A percentile compares a stretch with the other conserved stretches of the same genome.
phyloP scores from a whole-genome alignment of 139 green algal genomes.

The Chlorella sp. region DNA sequence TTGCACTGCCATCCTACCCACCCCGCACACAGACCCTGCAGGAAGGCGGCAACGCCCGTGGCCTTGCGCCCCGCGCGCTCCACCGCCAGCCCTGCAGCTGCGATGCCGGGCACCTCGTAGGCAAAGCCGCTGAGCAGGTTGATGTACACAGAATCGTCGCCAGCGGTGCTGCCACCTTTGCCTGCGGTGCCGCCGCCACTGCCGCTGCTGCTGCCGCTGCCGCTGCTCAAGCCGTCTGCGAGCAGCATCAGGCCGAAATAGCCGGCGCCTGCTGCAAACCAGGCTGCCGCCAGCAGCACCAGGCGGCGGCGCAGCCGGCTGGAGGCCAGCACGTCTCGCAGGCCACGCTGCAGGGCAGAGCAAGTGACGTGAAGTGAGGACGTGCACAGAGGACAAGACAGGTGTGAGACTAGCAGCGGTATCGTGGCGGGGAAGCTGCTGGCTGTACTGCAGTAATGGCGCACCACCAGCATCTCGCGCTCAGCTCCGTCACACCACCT shows the following conservation, averaged over 20 bases:
- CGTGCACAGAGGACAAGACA: not conserved
- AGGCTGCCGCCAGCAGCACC: constrained; percentile 27
- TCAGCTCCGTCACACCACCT: too few relatives aligned
- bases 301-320: constrained; percentile 40
- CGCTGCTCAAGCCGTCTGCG: constrained; percentile 4
- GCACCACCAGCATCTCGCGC: too few relatives aligned
- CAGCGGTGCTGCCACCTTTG: too few relatives aligned
- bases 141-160: constrained; percentile 40
- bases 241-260: constrained; percentile 33
- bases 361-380: too few relatives aligned
- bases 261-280: constrained; percentile 2
- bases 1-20: not conserved
- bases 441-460: too few relatives aligned
- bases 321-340: constrained; percentile 50
- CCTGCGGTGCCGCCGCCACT: too few relatives aligned
- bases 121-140: constrained; percentile 41
- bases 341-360: constrained; percentile 1
- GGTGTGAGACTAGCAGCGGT: too few relatives aligned
- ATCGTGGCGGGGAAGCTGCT: too few relatives aligned
- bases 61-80: constrained; percentile 54
- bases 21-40: constrained; percentile 39
- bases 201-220: too few relatives aligned
- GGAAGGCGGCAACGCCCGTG: constrained; percentile 28
- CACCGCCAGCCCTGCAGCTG: constrained; percentile 27
- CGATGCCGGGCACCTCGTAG: constrained; percentile 51